These are phyloP conservation scores for Fusarium sterilihyphosum DNA, from an alignment of 2,329 filamentous ascomycete genomes.

Conservation along the genomic window DNA sequence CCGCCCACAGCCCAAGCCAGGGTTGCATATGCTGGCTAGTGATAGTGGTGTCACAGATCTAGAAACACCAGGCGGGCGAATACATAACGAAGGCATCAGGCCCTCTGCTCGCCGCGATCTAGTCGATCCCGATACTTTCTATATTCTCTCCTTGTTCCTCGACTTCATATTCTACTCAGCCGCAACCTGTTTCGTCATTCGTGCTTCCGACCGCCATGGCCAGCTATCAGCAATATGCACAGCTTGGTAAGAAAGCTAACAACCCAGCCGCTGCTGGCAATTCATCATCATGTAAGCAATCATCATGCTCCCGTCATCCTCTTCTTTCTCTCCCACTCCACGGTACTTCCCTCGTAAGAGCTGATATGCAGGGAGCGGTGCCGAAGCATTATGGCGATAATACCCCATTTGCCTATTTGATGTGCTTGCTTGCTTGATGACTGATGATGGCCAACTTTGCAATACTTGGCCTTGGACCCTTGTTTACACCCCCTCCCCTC, in stretches of 20 bases:
- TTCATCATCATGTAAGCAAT: slow-evolving; percentile 23
- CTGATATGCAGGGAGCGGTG: slow-evolving; percentile 40
- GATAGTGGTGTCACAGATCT: slow-evolving; percentile 31
- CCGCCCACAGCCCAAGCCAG: slow-evolving; percentile 13
- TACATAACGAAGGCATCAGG: slow-evolving; percentile 31
- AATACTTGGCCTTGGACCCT: slow-evolving; percentile 1
- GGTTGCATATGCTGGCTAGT: slow-evolving; percentile 31
- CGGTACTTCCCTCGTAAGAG: slow-evolving; percentile 23
- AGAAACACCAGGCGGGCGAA: slow-evolving; percentile 12
- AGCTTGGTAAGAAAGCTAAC: slow-evolving; percentile 39
- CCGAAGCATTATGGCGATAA: slow-evolving; percentile 12
- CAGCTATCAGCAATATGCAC: slow-evolving; percentile 44
- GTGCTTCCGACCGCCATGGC: slow-evolving; percentile 34
- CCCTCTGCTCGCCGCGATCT: slow-evolving; percentile 1
- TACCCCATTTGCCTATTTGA: slow-evolving; percentile 12
- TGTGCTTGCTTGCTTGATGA: slow-evolving; percentile 28
- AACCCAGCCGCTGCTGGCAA: slow-evolving; percentile 37
- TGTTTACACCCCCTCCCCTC: not conserved
- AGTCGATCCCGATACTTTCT: not conserved
- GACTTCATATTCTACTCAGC: not conserved
- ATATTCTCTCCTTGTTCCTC: not conserved
- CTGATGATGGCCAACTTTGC: slow-evolving; percentile 26
- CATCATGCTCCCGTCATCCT: slow-evolving; percentile 30
- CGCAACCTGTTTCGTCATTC: slow-evolving; percentile 1
- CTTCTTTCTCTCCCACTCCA: not conserved